A percentile compares a stretch with the other conserved stretches of the same genome.
Conservation (phyloP, 345 rosid species). For the Euphorbia tirucalli region DNA sequence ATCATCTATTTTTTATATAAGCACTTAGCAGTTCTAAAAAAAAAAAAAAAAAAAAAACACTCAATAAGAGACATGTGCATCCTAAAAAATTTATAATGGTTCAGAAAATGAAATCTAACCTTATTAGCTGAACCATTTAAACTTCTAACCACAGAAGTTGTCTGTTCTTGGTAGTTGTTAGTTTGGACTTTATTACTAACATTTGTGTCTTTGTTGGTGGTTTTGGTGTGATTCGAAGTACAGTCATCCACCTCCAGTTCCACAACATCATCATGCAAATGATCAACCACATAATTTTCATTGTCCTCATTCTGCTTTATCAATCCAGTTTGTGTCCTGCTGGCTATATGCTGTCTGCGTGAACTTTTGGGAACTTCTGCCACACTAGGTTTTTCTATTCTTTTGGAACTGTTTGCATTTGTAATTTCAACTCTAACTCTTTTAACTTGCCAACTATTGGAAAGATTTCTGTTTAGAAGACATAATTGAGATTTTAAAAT, state of each 20-base stretch:
- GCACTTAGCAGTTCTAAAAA: background rate
- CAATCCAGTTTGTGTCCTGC: constrained; percentile 12
- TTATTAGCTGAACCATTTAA: constrained; percentile 9
- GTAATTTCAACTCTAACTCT: constrained; percentile 8
- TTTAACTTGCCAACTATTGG: constrained; percentile 11
- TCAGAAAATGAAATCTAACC: constrained; percentile 9
- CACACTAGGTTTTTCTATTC: constrained; percentile 11
- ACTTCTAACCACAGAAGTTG: constrained; percentile 14
- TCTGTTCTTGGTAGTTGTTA: constrained; percentile 17
- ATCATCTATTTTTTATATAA: background rate
- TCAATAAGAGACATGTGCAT: background rate
- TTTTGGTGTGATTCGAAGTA: constrained; percentile 1
- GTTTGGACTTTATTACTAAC: constrained; percentile 13
- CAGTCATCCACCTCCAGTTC: constrained; percentile 25
- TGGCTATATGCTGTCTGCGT: constrained; percentile 7
- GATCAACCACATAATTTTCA: constrained; percentile 6
- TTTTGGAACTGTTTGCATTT: constrained; percentile 2
- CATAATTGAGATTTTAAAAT: background rate
- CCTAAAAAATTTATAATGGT: background rate
- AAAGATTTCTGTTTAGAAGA: constrained; percentile 16
- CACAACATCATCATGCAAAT: constrained; percentile 10
- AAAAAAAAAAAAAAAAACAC: too few species aligned
- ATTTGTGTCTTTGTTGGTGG: constrained; percentile 13
- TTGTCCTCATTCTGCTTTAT: constrained; percentile 14
- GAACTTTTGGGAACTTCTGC: constrained; percentile 11